These are phyloP conservation scores for Pythium utonaiense DNA, from an alignment of 352 stramenopile genomes.

Conservation along the genomic window DNA sequence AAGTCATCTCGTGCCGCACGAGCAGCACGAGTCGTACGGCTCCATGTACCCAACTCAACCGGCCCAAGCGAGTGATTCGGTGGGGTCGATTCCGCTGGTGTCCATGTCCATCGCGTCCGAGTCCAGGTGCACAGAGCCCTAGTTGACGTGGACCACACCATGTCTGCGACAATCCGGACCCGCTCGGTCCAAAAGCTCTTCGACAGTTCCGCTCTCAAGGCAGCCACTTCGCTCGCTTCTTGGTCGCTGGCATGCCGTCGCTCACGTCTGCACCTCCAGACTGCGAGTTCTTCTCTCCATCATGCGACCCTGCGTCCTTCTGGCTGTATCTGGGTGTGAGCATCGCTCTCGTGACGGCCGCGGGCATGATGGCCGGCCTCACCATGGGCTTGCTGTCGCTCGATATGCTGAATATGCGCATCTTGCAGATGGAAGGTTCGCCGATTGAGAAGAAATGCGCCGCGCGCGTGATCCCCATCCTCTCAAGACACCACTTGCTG, in stretches of 20 bases:
- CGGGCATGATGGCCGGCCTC: slow-evolving; percentile 70
- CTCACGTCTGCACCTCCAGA: neutral
- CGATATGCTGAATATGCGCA: slow-evolving; percentile 80
- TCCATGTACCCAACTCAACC: no score
- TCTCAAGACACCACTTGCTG: slow-evolving; percentile 90
- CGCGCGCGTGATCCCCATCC: slow-evolving; percentile 78
- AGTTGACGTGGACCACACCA: neutral
- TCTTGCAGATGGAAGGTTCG: slow-evolving; percentile 72
- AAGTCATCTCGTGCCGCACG: no score
- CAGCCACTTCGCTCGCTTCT: neutral
- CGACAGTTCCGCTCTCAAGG: neutral
- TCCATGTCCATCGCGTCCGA: neutral
- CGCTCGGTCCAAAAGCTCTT: neutral
- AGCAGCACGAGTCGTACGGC: no score
- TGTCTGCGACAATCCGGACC: neutral
- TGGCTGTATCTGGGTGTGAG: slow-evolving; percentile 50
- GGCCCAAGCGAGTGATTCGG: no score
- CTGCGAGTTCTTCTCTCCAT: slow-evolving; percentile 61
- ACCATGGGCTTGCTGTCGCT: slow-evolving; percentile 74
- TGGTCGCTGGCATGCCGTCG: neutral
- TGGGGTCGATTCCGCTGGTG: neutral
- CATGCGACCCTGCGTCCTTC: slow-evolving; percentile 63
- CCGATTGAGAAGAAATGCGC: slow-evolving; percentile 73
- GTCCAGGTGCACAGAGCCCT: neutral
- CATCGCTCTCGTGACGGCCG: slow-evolving; percentile 45